Conservation (phyloP, 2,329 filamentous ascomycete genomes). For the Cryphonectria carpinicola region DNA sequence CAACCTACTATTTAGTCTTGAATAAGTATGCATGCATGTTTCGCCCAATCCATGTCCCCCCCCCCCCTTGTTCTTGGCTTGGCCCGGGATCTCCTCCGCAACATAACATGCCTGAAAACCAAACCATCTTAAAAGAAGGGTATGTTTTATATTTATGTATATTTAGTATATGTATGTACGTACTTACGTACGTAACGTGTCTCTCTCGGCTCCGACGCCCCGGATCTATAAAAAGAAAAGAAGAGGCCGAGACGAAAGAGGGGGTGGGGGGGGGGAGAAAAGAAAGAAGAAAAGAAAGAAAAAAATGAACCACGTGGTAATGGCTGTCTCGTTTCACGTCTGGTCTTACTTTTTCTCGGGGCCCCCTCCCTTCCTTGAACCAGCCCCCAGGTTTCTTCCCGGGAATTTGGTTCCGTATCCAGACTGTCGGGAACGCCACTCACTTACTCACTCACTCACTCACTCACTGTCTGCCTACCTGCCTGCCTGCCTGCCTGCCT, state of each 20-base stretch:
- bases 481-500: not conserved
- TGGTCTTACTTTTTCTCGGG: constrained; percentile 9
- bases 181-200: too few species aligned
- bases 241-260: not conserved
- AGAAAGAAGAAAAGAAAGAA: too few species aligned
- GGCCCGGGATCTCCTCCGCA: not conserved
- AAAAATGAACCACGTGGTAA: not conserved
- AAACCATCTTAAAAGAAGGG: not conserved
- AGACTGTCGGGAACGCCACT: constrained; percentile 9
- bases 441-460: not conserved
- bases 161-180: too few species aligned
- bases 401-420: not conserved
- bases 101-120: not conserved
- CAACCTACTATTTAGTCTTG: not conserved
- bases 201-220: not conserved
- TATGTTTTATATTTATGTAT: not conserved
- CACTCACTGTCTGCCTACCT: not conserved
- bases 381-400: not conserved
- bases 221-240: not conserved
- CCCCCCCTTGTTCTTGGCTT: not conserved
- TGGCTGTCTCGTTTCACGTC: constrained; percentile 3
- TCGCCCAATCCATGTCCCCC: not conserved
- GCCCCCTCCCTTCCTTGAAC: too few species aligned
- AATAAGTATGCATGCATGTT: constrained; percentile 11
- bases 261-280: too few species aligned